Evolutionary conservation across 1,284 basidiomycete species (phyloP).

Genomic region (Papiliotrema terrestris): DNA sequence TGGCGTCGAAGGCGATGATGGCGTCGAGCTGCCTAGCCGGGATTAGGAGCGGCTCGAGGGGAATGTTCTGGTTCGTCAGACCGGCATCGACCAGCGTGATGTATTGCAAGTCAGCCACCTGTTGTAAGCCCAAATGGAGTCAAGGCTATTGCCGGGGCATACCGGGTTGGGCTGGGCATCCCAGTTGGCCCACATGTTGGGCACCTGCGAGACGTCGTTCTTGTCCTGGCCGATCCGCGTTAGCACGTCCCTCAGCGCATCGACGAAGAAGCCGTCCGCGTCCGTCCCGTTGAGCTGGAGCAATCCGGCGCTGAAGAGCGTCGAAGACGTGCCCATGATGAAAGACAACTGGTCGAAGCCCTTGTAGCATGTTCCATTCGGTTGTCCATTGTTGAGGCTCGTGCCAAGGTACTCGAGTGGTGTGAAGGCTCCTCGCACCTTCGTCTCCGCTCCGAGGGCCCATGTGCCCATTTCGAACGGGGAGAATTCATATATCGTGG

Average conservation of each 20-base stretch:
- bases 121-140: background rate
- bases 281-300: constrained; percentile 34
- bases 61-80: constrained; percentile 52
- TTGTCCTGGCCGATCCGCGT: constrained; percentile 34
- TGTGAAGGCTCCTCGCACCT: constrained; percentile 45
- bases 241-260: constrained; percentile 36
- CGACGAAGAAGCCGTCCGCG: constrained; percentile 36
- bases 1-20: constrained; percentile 55
- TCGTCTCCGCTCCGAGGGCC: constrained; percentile 41
- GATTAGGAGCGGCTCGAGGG: constrained; percentile 54
- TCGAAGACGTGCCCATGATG: constrained; percentile 50
- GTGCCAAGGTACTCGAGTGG: constrained; percentile 47
- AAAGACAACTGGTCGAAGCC: constrained; percentile 50
- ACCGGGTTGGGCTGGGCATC: constrained; percentile 42
- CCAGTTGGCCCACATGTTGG: constrained; percentile 50
- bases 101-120: constrained; percentile 32
- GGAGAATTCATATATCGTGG: constrained; percentile 52
- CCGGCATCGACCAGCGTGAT: constrained; percentile 54
- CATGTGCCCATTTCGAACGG: constrained; percentile 53
- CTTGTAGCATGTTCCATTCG: constrained; percentile 42
- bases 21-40: constrained; percentile 52
- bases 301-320: constrained; percentile 43
- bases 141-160: background rate
- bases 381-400: constrained; percentile 32
- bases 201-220: constrained; percentile 50